Evolutionary conservation across 2,329 filamentous ascomycete genomes (phyloP), one percentile per base, ranked within the genome.

Genomic region (Knufia fluminis): DNA sequence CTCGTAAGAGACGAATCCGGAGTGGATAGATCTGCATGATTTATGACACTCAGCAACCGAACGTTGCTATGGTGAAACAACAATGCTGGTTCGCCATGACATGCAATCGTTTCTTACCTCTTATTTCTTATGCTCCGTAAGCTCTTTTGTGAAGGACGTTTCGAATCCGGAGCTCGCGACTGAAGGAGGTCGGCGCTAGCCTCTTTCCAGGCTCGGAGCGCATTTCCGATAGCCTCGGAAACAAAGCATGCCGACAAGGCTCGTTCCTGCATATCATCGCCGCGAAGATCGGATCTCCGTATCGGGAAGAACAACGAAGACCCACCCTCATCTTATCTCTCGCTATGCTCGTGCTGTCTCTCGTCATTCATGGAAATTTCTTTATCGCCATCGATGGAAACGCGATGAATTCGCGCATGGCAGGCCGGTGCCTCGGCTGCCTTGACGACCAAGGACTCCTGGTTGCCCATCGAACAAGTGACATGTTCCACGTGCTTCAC

Each of bases 241-340:
- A 14, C 33, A 36, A 4, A 54, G 50, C 16, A 54, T 52, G 1
- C 10, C 16, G 41, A 49, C 9, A 19, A 52, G 50, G 17, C 23
- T 35, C 1, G 35, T 28, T 28, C 26, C 26, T 28, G 26, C 26
- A 28, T 28, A 6, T 28, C 6, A 28, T 12, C 6, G 12, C 12
- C 26, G 26, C 26, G 6, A 28, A 6, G 26, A 28, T 28, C 26
- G 26, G 26, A 36, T 36, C 33, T 36, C 6, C 33, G 6, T 4
- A 36, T 4, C 9, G 33, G 10, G 33, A 17, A 14, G 16, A 16
- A 17, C 33, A 36, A 14, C 10, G 6, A 17, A 36, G 33, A 16
- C n/a, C 33, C 33, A 36, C 33, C 12, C 9, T 36, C 33, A 36
- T 36, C 10, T 36, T 16, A 36, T 16, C 33, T n/a, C n/a, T n/a